Evolutionary conservation across 78 protist species (phyloP).

Genomic region (Dictyostelium firmibasis): DNA sequence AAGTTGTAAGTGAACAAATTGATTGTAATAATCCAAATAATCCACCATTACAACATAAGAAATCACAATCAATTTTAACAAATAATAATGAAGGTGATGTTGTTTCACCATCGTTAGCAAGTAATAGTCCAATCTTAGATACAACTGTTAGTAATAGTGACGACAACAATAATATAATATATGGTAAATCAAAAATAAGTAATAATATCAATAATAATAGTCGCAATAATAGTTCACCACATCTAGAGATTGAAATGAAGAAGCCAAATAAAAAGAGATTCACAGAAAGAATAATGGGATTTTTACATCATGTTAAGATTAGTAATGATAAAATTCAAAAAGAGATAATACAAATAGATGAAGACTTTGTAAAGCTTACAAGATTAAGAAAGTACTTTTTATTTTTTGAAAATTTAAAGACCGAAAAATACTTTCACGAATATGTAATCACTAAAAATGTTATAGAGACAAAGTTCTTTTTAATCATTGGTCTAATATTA

Average conservation of each 20-base stretch:
- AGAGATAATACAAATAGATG: conserved; percentile 13
- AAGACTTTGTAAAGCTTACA: conserved; percentile 26
- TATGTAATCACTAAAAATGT: conserved; percentile 45
- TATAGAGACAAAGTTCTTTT: conserved; percentile 53
- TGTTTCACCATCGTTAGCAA: neutral
- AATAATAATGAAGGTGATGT: neutral
- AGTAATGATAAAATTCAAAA: neutral
- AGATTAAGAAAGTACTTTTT: neutral
- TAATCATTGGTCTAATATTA: conserved; percentile 26
- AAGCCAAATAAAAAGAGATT: neutral
- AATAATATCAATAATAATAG: neutral
- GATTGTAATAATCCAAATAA: neutral
- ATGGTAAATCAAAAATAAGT: neutral
- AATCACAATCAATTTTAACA: neutral
- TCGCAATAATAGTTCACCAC: neutral
- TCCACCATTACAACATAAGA: neutral
- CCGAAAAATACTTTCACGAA: conserved; percentile 31
- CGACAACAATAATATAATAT: neutral
- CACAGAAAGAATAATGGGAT: neutral
- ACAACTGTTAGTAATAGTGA: neutral
- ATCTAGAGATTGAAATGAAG: neutral
- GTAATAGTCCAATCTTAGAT: neutral
- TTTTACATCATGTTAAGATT: neutral
- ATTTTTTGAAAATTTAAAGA: conserved; percentile 1
- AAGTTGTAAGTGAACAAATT: neutral